Percentiles rank a stretch among this genome's conserved stretches.
Conservation (phyloP, 805 yeast genomes). For the Candida schatavii region DNA sequence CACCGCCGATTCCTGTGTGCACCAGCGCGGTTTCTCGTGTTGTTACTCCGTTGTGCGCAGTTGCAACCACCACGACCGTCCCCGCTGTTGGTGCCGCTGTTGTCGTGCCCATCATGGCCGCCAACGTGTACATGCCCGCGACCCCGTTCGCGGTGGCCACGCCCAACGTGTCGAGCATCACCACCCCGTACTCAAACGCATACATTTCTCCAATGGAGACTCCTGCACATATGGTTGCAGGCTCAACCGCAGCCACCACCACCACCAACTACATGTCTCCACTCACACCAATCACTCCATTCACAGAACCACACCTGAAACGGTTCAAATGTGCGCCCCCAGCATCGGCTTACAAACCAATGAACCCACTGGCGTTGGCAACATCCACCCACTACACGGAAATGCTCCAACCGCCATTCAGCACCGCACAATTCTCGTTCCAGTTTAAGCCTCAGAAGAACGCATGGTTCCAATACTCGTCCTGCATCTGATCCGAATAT, state of each 20-base stretch:
- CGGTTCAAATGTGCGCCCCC: not conserved
- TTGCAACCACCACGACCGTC: not conserved
- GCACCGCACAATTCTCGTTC: not conserved
- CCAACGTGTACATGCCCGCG: not conserved
- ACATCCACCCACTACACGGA: not conserved
- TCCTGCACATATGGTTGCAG: not conserved
- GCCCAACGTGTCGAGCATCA: not conserved
- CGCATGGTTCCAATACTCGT: not conserved
- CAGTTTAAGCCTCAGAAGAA: not conserved
- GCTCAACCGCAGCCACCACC: not conserved
- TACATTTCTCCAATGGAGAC: not conserved
- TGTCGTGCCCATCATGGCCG: not conserved
- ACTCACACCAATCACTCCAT: conserved; percentile 5
- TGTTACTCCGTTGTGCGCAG: no score
- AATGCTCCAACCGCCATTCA: conserved; percentile 1
- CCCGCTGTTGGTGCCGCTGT: not conserved
- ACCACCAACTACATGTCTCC: conserved; percentile 3
- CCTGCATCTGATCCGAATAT: not conserved
- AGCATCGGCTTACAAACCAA: not conserved
- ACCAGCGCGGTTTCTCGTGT: no score
- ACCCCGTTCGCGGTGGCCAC: not conserved
- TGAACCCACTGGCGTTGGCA: not conserved
- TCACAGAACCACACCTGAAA: conserved; percentile 1
- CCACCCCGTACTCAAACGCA: not conserved
- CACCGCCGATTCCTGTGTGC: no score